Base-by-base conservation (phyloP, 2,329 filamentous ascomycete species). In the Aphanoascus verrucosus region DNA sequence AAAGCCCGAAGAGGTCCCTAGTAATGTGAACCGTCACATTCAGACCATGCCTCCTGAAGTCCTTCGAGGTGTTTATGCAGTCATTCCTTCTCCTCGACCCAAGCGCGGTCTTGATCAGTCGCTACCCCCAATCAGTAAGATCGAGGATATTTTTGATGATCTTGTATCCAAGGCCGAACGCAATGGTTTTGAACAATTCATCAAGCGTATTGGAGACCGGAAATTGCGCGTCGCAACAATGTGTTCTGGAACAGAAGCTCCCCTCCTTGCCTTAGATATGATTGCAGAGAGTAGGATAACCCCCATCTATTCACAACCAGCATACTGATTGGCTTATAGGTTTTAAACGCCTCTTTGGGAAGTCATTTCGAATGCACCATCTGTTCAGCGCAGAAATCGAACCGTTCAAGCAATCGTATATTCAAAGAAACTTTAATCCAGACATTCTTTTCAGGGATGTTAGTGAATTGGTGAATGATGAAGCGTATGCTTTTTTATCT, bases 171-270 rank as follows among this genome's bases (percentile, higher is more conserved):
- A 67, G 43, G 72, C 68, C 59, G 45, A 65, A 37, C 17, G 63
- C 52, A 55, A 64, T 57, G 58, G 65, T 9, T 59, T 77, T 8
- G 49, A 61, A 31, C 53, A 70, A 49, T 65, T 71, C 1, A 41
- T 74, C 1, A 28, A 63, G 1, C 58, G 66, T 47, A 58, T 74
- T 1, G 61, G 65, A 7, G 62, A 62, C 1, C 63, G 70, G 5
- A 62, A 70, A 3, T 59, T 85, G 23, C 68, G 75, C 7, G 71
- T 89, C 23, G 85, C 77, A 0, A 91, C 86, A 0, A 80, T 89
- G 72, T 90, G 85, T 63, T 89, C 85, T 1, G 86, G 86, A 0
- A 90, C 86, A 0, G 86, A 91, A 59, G 81, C 81, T 3, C 86
- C 86, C 0, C 68, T 91, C 1, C 72, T 89, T 1, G 82, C 83